Percentiles rank a stretch among this genome's conserved stretches.
These are phyloP conservation scores for Bimuria novae-zelandiae DNA, from an alignment of 2,329 filamentous ascomycete genomes.

Conservation along the genomic window DNA sequence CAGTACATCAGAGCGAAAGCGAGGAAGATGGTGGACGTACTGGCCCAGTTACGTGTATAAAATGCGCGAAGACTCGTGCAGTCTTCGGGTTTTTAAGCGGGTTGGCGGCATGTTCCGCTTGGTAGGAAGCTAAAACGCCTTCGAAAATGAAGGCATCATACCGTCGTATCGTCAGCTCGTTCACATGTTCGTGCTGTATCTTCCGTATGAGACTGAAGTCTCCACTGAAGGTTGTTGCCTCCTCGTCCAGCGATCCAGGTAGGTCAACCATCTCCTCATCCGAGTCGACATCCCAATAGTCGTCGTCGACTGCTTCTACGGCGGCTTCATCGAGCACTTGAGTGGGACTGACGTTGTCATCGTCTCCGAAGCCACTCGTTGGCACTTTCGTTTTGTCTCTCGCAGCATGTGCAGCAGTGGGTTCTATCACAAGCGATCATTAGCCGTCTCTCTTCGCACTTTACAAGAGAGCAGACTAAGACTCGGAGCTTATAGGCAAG, in stretches of 20 bases:
- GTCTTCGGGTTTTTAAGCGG: slow-evolving; percentile 82
- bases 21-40: not conserved
- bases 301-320: slow-evolving; percentile 53
- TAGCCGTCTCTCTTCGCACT: slow-evolving; percentile 21
- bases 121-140: slow-evolving; percentile 52
- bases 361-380: slow-evolving; percentile 46
- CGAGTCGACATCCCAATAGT: slow-evolving; percentile 55
- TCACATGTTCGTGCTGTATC: slow-evolving; percentile 43
- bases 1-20: not conserved
- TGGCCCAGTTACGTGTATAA: slow-evolving; percentile 85
- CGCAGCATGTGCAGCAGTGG: slow-evolving; percentile 19
- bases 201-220: slow-evolving; percentile 45
- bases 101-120: slow-evolving; percentile 53
- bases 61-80: slow-evolving; percentile 85
- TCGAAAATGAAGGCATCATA: slow-evolving; percentile 55
- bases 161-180: slow-evolving; percentile 44
- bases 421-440: slow-evolving; percentile 31
- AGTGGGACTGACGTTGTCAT: slow-evolving; percentile 43
- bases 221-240: slow-evolving; percentile 28
- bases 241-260: slow-evolving; percentile 26
- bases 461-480: not conserved
- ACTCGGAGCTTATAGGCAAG: not conserved
- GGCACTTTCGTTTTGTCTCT: slow-evolving; percentile 23
- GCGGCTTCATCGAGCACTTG: slow-evolving; percentile 44
- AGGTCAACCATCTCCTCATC: slow-evolving; percentile 51